Conservation (phyloP, 306 rosid genomes). For the Amphicarpaea edgeworthii region DNA sequence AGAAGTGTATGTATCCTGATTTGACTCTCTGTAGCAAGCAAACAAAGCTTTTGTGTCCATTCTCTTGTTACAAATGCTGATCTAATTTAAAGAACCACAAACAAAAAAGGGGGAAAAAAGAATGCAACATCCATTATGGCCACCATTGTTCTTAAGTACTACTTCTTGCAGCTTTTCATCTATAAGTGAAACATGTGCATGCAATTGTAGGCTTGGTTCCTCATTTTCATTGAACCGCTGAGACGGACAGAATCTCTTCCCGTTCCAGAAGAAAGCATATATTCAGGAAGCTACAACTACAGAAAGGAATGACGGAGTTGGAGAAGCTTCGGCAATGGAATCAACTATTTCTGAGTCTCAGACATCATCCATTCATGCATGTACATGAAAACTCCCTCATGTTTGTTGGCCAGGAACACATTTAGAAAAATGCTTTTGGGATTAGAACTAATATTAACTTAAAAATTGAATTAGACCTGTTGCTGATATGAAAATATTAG, state of each 20-base stretch:
- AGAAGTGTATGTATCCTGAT: constrained; percentile 6
- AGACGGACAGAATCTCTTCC: constrained; percentile 27
- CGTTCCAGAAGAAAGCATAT: constrained; percentile 31
- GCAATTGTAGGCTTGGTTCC: constrained; percentile 26
- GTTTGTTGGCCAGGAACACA: constrained; percentile 33
- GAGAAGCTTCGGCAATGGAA: constrained; percentile 36
- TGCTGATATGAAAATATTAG: constrained; percentile 35
- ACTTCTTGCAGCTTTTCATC: constrained; percentile 33
- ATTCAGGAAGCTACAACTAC: constrained; percentile 1
- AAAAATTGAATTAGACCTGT: constrained; percentile 42
- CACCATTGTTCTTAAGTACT: constrained; percentile 37
- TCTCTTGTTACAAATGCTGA: constrained; percentile 34
- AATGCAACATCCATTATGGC: constrained; percentile 32
- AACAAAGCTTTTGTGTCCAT: constrained; percentile 17
- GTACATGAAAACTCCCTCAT: constrained; percentile 45
- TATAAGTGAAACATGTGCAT: constrained; percentile 29
- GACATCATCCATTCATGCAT: constrained; percentile 38
- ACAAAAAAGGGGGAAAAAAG: not conserved
- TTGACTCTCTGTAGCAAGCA: constrained; percentile 22
- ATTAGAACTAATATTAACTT: constrained; percentile 38
- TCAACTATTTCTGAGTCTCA: constrained; percentile 26
- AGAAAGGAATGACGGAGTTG: not conserved
- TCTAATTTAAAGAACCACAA: constrained; percentile 36
- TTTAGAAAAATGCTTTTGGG: constrained; percentile 40
- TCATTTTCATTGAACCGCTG: constrained; percentile 39